Percentiles rank a stretch among this genome's conserved stretches.
phyloP scores from a whole-genome alignment of 1,139 yeast species.

The Geotrichum klebahnii region DNA sequence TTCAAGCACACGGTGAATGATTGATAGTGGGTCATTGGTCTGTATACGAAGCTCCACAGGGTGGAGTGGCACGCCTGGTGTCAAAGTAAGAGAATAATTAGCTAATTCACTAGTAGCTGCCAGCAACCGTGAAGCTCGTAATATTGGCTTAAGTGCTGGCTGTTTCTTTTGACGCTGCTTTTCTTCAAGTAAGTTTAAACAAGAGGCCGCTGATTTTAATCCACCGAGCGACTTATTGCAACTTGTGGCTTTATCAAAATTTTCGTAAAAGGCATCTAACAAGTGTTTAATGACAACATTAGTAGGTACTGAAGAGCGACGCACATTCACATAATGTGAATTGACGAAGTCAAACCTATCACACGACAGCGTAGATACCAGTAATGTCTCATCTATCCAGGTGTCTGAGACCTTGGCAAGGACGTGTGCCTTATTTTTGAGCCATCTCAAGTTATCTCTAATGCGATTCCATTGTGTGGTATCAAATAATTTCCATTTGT shows the following conservation, averaged over 20 bases:
- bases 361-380: constrained; percentile 17
- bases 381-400: constrained; percentile 26
- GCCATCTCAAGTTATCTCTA: constrained; percentile 22
- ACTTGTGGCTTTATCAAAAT: constrained; percentile 36
- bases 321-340: constrained; percentile 14
- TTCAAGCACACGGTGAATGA: constrained; percentile 36
- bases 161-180: constrained; percentile 2
- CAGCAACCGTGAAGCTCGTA: constrained; percentile 30
- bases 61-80: constrained; percentile 32
- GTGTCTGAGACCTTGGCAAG: constrained; percentile 22
- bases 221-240: constrained; percentile 34
- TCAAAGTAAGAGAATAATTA: constrained; percentile 31
- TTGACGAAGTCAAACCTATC: constrained; percentile 28
- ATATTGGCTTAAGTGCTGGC: constrained; percentile 19
- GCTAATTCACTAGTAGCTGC: constrained; percentile 34
- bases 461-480: constrained; percentile 10
- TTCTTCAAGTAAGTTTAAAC: constrained; percentile 26
- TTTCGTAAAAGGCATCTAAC: constrained; percentile 31
- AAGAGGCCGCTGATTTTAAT: constrained; percentile 34
- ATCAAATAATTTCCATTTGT: constrained; percentile 12
- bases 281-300: constrained; percentile 19
- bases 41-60: constrained; percentile 29
- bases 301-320: constrained; percentile 8
- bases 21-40: constrained; percentile 30
- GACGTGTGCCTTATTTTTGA: constrained; percentile 23